Percentiles rank a stretch among this genome's conserved stretches.
Conservation (phyloP, 805 yeast genomes). For the Jamesozyma rosinii region DNA sequence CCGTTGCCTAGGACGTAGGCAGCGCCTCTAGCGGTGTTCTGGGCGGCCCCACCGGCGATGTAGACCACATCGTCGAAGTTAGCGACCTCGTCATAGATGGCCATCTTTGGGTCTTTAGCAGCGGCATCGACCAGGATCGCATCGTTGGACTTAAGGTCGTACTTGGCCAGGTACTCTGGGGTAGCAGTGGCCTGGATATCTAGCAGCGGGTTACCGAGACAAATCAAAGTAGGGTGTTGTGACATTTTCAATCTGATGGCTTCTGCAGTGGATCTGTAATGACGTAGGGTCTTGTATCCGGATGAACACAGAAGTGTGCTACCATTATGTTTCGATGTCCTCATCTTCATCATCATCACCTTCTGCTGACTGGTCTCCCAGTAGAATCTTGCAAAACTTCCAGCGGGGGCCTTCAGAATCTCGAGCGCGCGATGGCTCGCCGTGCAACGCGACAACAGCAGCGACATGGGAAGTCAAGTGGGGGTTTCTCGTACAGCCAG, state of each 20-base stretch:
- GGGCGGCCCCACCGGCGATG: constrained; percentile 99
- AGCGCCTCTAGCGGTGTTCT: constrained; percentile 97
- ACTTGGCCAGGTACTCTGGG: constrained; percentile 62
- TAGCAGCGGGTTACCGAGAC: constrained; percentile 87
- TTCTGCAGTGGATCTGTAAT: not conserved
- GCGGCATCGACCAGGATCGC: constrained; percentile 59
- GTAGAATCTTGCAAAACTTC: no score
- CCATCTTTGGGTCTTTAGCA: constrained; percentile 72
- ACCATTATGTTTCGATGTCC: no score
- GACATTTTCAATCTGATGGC: constrained; percentile 1
- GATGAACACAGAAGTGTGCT: no score
- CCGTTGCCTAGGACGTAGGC: constrained; percentile 76
- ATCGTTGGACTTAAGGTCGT: constrained; percentile 80
- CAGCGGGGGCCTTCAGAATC: no score
- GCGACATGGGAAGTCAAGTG: no score
- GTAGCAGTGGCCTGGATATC: constrained; percentile 77
- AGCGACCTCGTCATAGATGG: constrained; percentile 75
- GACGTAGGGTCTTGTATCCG: no score
- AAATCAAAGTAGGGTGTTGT: constrained; percentile 40
- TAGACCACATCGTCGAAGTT: constrained; percentile 49
- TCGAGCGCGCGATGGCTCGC: no score
- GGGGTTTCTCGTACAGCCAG: no score
- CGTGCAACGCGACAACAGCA: no score
- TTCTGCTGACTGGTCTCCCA: no score
- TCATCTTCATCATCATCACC: no score